phyloP scores from a whole-genome alignment of 805 yeast species.

The Sugiyamaella americana region DNA sequence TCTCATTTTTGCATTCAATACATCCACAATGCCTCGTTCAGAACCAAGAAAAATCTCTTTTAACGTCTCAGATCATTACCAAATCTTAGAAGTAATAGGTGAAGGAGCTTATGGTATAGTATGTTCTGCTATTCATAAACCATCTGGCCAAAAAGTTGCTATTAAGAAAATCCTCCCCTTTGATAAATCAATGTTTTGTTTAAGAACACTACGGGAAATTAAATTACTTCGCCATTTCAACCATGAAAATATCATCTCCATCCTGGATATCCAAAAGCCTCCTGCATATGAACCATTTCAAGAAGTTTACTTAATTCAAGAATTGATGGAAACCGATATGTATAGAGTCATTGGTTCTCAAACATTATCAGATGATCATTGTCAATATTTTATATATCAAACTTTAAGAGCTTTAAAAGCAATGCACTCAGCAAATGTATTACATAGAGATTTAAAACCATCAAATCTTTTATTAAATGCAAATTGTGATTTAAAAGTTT shows the following conservation, averaged over 20 bases:
- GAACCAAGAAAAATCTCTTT: slow-evolving; percentile 46
- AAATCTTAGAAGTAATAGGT: slow-evolving; percentile 78
- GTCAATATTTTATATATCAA: slow-evolving; percentile 90
- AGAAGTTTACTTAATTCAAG: slow-evolving; percentile 77
- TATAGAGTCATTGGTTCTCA: slow-evolving; percentile 94
- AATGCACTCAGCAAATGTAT: slow-evolving; percentile 86
- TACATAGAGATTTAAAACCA: slow-evolving; percentile 91
- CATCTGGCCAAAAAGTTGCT: slow-evolving; percentile 85
- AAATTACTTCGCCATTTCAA: slow-evolving; percentile 83
- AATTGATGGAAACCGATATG: slow-evolving; percentile 97
- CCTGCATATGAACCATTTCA: slow-evolving; percentile 64
- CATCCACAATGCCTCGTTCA: not conserved
- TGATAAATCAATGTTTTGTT: slow-evolving; percentile 79
- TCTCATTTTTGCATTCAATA: too few relatives aligned
- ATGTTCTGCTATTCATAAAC: slow-evolving; percentile 78
- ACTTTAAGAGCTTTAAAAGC: slow-evolving; percentile 85
- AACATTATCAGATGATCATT: slow-evolving; percentile 81
- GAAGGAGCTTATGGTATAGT: slow-evolving; percentile 97
- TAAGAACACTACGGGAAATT: slow-evolving; percentile 83
- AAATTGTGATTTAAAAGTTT: slow-evolving; percentile 87
- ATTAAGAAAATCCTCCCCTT: slow-evolving; percentile 92
- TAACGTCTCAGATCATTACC: slow-evolving; percentile 83
- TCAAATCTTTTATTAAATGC: slow-evolving; percentile 79
- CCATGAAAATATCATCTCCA: slow-evolving; percentile 88
- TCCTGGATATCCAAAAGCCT: slow-evolving; percentile 86